A percentile compares a stretch with the other conserved stretches of the same genome.
phyloP scores from a whole-genome alignment of 768 basidiomycete species.

The Pulveroboletus sp. region DNA sequence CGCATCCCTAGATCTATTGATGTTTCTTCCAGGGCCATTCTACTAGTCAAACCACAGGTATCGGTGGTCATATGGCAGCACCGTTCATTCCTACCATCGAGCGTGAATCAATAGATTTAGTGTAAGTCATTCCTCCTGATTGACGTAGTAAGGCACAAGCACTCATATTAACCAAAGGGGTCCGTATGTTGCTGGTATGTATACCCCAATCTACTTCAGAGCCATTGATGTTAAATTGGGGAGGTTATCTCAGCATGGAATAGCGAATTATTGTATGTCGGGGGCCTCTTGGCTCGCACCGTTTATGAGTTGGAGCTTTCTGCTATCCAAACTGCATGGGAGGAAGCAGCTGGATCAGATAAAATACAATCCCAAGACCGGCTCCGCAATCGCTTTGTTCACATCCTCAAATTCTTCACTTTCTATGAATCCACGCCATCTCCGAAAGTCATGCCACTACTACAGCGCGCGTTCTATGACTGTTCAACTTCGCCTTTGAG shows the following conservation, averaged over 20 bases:
- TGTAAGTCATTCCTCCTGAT: not conserved
- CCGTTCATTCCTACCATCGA: conserved; percentile 10
- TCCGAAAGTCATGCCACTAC: conserved; percentile 61
- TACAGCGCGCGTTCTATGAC: conserved; percentile 76
- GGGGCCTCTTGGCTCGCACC: conserved; percentile 75
- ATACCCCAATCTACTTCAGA: no score
- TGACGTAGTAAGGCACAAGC: not conserved
- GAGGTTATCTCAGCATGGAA: conserved; percentile 67
- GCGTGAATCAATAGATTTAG: conserved; percentile 11
- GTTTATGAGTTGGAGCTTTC: conserved; percentile 83
- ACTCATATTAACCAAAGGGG: not conserved
- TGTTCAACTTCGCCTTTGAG: conserved; percentile 57
- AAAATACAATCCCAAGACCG: not conserved
- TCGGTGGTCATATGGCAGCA: conserved; percentile 12
- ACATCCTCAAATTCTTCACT: conserved; percentile 10
- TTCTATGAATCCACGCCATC: conserved; percentile 61
- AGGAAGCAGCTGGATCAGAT: not conserved
- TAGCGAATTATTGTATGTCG: conserved; percentile 78
- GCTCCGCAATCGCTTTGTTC: not conserved
- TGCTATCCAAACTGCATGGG: conserved; percentile 37
- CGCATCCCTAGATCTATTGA: not conserved
- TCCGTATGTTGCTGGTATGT: conserved; percentile 52
- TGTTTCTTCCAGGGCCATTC: conserved; percentile 5
- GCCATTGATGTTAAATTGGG: not conserved
- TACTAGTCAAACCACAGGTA: conserved; percentile 9